Base-by-base conservation (phyloP, 352 stramenopile species). In the Phytophthora sansomeana region DNA sequence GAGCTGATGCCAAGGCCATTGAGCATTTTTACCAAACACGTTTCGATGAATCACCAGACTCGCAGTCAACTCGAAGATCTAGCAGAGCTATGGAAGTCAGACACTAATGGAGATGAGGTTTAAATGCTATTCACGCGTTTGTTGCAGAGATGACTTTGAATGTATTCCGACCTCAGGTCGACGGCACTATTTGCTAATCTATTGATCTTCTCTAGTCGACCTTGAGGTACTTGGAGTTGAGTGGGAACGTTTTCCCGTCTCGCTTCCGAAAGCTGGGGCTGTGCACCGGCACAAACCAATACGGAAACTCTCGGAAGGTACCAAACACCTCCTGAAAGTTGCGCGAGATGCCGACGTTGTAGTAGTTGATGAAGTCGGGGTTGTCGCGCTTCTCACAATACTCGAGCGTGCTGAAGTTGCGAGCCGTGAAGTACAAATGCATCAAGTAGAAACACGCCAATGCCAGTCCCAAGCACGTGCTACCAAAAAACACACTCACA, bases 391-490 rank as follows among this genome's bases (percentile, higher is more conserved):
- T 96, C 64, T 96, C 88, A 56, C 81, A 95, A 61, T 91, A 95
- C 75, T 96, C 88, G 42, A 96, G 72, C n/a, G 88, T 96, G 53
- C 80, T 95, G 63, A 80, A 90, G 62, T 95, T 96, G 59, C 72
- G 75, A 17, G 70, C 65, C 14, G 77, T 79, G 55, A 96, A 83
- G 60, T 78, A 87, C 28, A 96, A 39, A 56, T 96, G 88, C 72
- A 93, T 77, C 32, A 79, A n/a, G 65, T 81, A 91, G 69, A 96
- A 96, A 64, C 81, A 88, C 4, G 80, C 42, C 6, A 96, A 61
- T 28, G 87, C 88, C 1, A 83, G 36, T 13, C 86, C 87, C 14
- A 96, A 44, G 47, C 83, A 93, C 29, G 80, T 69, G 39, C 78
- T 85, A 16, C 77, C 66, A 52, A 96, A 93, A 58, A 93, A 94